phyloP scores from a whole-genome alignment of 257 asterid genomes.

The Lycium barbarum region DNA sequence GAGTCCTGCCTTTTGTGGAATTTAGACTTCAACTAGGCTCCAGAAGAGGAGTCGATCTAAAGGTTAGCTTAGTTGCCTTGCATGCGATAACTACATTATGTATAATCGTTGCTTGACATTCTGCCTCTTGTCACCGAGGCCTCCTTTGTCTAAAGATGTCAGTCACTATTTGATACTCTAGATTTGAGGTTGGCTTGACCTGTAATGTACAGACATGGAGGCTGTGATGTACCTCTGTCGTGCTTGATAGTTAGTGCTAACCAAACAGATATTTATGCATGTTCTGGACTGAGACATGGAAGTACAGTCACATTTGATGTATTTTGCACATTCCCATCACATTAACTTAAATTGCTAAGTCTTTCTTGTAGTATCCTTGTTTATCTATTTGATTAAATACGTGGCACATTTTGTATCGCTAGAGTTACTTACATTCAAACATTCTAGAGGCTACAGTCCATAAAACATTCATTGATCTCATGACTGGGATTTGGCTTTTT shows the following conservation, averaged over 20 bases:
- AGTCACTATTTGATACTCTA: background rate
- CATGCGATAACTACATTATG: background rate
- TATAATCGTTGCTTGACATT: constrained; percentile 13
- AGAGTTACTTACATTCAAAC: background rate
- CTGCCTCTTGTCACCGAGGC: constrained; percentile 6
- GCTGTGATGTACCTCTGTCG: constrained; percentile 17
- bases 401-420: background rate
- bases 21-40: constrained; percentile 66
- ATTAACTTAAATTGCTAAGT: background rate
- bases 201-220: background rate
- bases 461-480: constrained; percentile 5
- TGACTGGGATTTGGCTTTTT: constrained; percentile 13
- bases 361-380: constrained; percentile 22
- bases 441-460: background rate
- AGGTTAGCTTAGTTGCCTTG: constrained; percentile 47
- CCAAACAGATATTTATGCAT: background rate
- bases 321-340: too few species aligned
- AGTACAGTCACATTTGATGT: background rate
- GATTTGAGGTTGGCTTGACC: constrained; percentile 23
- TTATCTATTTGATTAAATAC: constrained; percentile 21
- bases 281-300: background rate
- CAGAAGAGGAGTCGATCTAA: constrained; percentile 60
- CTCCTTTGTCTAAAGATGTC: background rate
- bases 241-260: constrained; percentile 4
- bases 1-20: constrained; percentile 70